Base-by-base conservation (phyloP, 2,329 filamentous ascomycete genomes). In the Fusarium sp. region DNA sequence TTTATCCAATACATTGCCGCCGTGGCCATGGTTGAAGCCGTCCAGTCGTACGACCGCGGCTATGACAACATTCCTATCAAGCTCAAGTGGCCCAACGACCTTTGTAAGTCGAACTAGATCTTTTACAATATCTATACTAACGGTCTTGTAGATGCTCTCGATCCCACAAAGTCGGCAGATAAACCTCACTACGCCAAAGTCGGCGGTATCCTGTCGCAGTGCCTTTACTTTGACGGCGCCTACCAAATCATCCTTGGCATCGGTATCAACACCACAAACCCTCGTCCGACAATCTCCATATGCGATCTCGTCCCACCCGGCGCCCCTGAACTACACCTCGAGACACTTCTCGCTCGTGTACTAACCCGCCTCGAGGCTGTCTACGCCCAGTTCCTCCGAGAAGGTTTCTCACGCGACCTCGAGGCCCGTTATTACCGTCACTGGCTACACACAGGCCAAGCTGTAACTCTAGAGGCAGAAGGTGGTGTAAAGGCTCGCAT, bases 71-170 rank as follows among this genome's bases (percentile, higher is more conserved):
- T 98, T 6, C 94, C 94, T 1, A 88, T 99, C 45, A 95, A 94
- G 80, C 85, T 99, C 35, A 99, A 99, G 82, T 99, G 97, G 97
- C 97, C 97, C 12, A 99, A 99, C 79, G 97, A 99, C 80, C 94
- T 99, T 64, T 96, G 91, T 92, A 83, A 82, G 87, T 65, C 6
- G 9, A 6, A 0, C 2, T 22, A 7, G 2, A 2, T 3, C 6
- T 0, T 4, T 25, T 1, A 6, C 7, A 25, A 3, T 10, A 3
- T 1, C 15, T 6, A 4, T 3, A 6, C 52, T 57, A 9, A 71
- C 45, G 20, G 20, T 20, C 20, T 20, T 20, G 15, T 66, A 90
- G 90, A 95, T 79, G 92, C 92, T 1, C 86, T 90, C 25, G 92
- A 95, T 78, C 93, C 89, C 7, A 85, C 82, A 63, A 87, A 86